A percentile compares a stretch with the other conserved stretches of the same genome.
Conservation (phyloP, 805 yeast species). For the Barnettozyma sucrosica region DNA sequence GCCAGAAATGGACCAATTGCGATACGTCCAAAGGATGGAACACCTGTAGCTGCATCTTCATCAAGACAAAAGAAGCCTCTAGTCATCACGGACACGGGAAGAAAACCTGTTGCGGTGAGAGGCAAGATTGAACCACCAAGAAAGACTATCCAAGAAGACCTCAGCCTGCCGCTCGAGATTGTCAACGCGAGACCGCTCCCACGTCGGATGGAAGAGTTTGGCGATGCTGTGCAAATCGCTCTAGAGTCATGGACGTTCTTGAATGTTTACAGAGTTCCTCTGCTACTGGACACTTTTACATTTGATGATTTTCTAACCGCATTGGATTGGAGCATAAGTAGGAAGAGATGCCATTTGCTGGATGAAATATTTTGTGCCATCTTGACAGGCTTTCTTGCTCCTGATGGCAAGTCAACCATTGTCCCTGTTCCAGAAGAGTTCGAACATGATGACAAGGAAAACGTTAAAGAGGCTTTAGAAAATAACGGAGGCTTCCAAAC, state of each 20-base stretch:
- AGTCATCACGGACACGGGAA: neutral
- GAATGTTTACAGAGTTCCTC: slow-evolving; percentile 60
- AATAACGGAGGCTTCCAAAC: neutral
- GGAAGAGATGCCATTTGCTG: slow-evolving; percentile 44
- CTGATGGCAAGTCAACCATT: slow-evolving; percentile 33
- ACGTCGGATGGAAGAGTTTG: slow-evolving; percentile 12
- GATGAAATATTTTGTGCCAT: slow-evolving; percentile 67
- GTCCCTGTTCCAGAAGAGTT: slow-evolving; percentile 25
- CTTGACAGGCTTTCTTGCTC: slow-evolving; percentile 47
- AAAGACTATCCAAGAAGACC: slow-evolving; percentile 20
- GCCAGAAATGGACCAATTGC: neutral
- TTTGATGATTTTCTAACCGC: slow-evolving; percentile 70
- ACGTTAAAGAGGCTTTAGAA: slow-evolving; percentile 13
- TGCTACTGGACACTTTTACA: slow-evolving; percentile 65
- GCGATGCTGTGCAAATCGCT: slow-evolving; percentile 32
- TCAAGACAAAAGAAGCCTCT: neutral
- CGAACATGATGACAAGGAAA: slow-evolving; percentile 22
- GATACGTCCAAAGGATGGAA: slow-evolving; percentile 16
- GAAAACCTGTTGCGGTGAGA: slow-evolving; percentile 2
- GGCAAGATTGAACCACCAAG: slow-evolving; percentile 14
- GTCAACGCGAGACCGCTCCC: slow-evolving; percentile 19
- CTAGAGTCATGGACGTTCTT: slow-evolving; percentile 72
- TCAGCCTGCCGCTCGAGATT: slow-evolving; percentile 16
- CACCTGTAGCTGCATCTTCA: neutral
- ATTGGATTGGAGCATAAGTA: slow-evolving; percentile 39